Evolutionary conservation across 768 basidiomycete species (phyloP).

Genomic region (Calocera cornea): DNA sequence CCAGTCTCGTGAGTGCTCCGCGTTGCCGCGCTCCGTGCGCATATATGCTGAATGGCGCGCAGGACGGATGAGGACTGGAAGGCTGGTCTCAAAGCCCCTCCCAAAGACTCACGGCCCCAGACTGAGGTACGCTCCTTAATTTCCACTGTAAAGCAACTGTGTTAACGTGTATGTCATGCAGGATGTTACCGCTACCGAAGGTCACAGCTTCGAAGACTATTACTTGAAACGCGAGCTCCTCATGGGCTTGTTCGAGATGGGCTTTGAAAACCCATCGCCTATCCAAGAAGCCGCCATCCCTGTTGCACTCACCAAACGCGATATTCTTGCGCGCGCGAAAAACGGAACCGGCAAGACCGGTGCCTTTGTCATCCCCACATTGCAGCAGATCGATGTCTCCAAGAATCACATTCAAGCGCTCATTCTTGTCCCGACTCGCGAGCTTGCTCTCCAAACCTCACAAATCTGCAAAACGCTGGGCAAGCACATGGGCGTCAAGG

Average conservation of each 20-base stretch:
- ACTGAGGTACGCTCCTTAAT: constrained; percentile 44
- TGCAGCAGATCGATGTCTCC: constrained; percentile 77
- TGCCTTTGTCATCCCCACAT: constrained; percentile 93
- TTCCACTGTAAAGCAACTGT: background rate
- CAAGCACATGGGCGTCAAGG: constrained; percentile 87
- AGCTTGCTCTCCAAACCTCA: constrained; percentile 94
- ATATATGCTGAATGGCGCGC: background rate
- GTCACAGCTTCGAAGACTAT: constrained; percentile 93
- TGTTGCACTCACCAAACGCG: constrained; percentile 81
- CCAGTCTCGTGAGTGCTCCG: background rate
- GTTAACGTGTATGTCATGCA: constrained; percentile 12
- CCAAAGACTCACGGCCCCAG: constrained; percentile 86
- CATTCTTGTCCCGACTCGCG: constrained; percentile 94
- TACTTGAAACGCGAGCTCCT: constrained; percentile 82
- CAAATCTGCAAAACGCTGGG: constrained; percentile 97
- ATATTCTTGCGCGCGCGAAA: constrained; percentile 90
- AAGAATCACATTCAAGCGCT: constrained; percentile 88
- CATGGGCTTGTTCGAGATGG: constrained; percentile 99
- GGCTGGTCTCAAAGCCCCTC: constrained; percentile 62
- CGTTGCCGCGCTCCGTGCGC: background rate
- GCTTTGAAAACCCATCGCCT: constrained; percentile 90
- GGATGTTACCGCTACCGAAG: constrained; percentile 89
- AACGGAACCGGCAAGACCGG: constrained; percentile 98
- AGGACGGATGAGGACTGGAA: constrained; percentile 41
- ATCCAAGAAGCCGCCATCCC: constrained; percentile 99